Evolutionary conservation across 345 rosid species (phyloP).

Genomic region (Xanthoceras sorbifolium): DNA sequence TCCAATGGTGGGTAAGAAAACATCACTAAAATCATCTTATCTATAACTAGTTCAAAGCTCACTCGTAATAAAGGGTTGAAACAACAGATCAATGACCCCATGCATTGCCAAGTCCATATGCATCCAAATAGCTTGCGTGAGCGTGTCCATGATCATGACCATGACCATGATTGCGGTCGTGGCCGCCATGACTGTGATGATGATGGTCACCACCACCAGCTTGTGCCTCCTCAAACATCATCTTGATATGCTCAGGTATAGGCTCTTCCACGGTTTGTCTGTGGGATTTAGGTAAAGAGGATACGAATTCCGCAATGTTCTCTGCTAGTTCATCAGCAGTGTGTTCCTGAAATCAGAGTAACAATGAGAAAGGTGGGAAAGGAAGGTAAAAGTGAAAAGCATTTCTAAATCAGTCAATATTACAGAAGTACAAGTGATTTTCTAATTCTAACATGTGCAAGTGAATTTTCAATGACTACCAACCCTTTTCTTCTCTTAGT

Average conservation of each 20-base stretch:
- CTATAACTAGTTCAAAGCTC: neutral
- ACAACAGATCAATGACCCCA: constrained; percentile 34
- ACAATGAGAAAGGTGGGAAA: neutral
- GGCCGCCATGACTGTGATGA: constrained; percentile 37
- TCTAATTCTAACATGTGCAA: neutral
- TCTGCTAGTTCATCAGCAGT: constrained; percentile 62
- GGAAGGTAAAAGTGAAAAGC: neutral
- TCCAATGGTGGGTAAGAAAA: neutral
- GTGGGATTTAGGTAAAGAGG: constrained; percentile 60
- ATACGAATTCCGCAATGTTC: constrained; percentile 50
- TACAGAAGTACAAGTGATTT: neutral
- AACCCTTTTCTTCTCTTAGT: no score
- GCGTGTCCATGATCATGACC: constrained; percentile 44
- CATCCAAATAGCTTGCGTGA: constrained; percentile 37
- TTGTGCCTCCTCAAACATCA: constrained; percentile 58
- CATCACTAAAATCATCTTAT: neutral
- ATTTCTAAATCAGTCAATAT: neutral
- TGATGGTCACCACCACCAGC: constrained; percentile 32
- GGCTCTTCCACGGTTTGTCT: constrained; percentile 56
- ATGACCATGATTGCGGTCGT: constrained; percentile 29
- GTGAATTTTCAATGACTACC: no score
- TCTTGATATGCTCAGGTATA: constrained; percentile 49
- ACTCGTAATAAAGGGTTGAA: neutral
- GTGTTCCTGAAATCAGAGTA: constrained; percentile 53
- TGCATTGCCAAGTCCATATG: constrained; percentile 42